Base-by-base conservation (phyloP, 208 protist genomes). In the Leishmania mexicana region DNA sequence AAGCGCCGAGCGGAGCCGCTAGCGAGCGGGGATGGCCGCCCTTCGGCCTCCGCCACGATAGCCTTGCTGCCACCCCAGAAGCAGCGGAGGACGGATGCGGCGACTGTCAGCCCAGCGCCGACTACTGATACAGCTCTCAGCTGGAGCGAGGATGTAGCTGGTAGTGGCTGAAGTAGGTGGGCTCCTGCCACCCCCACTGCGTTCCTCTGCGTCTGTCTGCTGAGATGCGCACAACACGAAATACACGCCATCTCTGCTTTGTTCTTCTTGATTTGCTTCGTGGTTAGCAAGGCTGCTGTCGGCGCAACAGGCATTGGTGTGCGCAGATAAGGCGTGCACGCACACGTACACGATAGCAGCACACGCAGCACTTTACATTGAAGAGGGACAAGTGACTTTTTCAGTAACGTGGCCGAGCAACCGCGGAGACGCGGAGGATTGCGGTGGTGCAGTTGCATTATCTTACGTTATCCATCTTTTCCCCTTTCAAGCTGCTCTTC, bases 81-180 rank as follows among this genome's bases (percentile, higher is more conserved):
- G 75, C 75, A 67, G 49, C 7, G 35, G 24, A 40, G 40, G 40
- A 47, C 75, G 19, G 57, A 67, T 42, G 57, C 24, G 57, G 57
- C 28, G 75, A 0, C 67, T 7, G 51, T 58, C 4, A 31, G 77
- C 38, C 11, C 45, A 2, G 13, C 60, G 13, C 53, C 38, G 64
- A 13, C 67, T 10, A 47, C 2, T 17, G 54, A 42, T 13, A 42
- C 64, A 4, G 57, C 79, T n/a, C 83, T 86, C 47, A 79, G 67
- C 35, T 86, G 83, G 83, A 77, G 83, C 53, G 83, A 80, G 53
- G 83, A 86, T 68, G 24, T 83, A 6, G 53, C 24, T 70, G 76
- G 60, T 8, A 45, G 57, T 64, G 75, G 38, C 54, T 58, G 17
- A 60, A 42, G 51, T 76, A 60, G 24, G 8, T 64, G 47, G 1